Evolutionary conservation across 352 stramenopile species (phyloP).

Genomic region (Pythium dissotocum): DNA sequence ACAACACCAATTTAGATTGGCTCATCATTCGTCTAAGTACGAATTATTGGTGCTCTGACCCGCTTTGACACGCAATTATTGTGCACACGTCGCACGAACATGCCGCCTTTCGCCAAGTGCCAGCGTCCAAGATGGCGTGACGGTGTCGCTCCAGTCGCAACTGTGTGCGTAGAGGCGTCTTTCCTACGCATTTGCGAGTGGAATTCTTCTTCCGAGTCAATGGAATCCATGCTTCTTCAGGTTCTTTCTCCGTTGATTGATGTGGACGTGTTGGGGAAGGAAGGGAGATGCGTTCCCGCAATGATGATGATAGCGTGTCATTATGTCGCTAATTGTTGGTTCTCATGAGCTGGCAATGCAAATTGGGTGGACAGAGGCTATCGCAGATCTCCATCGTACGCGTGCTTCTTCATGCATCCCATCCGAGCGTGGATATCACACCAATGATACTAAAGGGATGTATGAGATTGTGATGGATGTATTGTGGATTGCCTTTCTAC

Average conservation of each 20-base stretch:
- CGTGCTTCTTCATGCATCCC: too few species aligned
- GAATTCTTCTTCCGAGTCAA: background rate
- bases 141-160: background rate
- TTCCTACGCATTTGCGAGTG: background rate
- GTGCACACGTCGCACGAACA: background rate
- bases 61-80: conserved; percentile 2
- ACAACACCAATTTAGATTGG: conserved; percentile 1
- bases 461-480: background rate
- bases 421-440: too few species aligned
- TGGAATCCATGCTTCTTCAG: background rate
- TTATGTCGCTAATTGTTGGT: background rate
- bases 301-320: background rate
- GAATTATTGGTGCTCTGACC: conserved; percentile 1
- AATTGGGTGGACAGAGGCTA: too few species aligned
- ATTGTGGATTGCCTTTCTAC: conserved; percentile 3
- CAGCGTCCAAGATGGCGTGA: background rate
- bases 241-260: background rate
- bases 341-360: too few species aligned
- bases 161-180: background rate
- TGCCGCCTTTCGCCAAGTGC: background rate
- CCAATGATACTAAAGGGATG: background rate
- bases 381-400: too few species aligned
- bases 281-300: conserved; percentile 3
- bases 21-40: background rate
- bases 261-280: background rate